phyloP scores from a whole-genome alignment of 1,284 basidiomycete species.

The Ceratobasidium sp. region DNA sequence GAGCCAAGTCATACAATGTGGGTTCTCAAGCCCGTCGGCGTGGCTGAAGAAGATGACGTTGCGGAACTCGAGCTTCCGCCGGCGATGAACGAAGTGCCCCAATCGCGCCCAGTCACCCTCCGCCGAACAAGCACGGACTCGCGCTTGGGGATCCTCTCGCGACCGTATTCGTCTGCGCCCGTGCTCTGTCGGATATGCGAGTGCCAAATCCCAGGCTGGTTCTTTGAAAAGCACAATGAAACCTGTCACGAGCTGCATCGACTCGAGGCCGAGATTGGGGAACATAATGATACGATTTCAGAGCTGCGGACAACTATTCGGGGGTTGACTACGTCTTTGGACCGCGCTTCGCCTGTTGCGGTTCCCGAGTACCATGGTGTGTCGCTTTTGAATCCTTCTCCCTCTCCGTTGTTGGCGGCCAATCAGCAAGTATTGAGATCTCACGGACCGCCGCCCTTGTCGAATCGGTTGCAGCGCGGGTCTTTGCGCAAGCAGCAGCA shows the following conservation, averaged over 20 bases:
- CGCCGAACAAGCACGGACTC: constrained; percentile 44
- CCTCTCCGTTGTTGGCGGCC: constrained; percentile 46
- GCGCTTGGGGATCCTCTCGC: constrained; percentile 59
- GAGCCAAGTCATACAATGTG: constrained; percentile 97
- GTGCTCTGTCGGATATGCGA: constrained; percentile 99
- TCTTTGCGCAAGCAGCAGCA: constrained; percentile 82
- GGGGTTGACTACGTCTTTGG: constrained; percentile 68
- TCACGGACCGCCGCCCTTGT: constrained; percentile 26
- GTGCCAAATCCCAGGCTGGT: constrained; percentile 95
- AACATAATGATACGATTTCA: constrained; percentile 89
- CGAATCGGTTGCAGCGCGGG: constrained; percentile 42
- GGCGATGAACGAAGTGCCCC: constrained; percentile 12
- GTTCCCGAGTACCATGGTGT: constrained; percentile 85
- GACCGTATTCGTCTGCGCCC: constrained; percentile 79
- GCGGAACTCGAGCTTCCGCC: constrained; percentile 59
- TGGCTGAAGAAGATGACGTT: constrained; percentile 67
- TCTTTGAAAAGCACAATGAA: constrained; percentile 99
- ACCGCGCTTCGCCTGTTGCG: constrained; percentile 54
- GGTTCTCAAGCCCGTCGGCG: constrained; percentile 88
- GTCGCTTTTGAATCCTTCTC: constrained; percentile 70
- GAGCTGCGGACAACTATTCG: constrained; percentile 85
- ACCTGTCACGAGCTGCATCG: constrained; percentile 97
- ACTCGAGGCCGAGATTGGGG: constrained; percentile 91
- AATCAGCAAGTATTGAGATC: constrained; percentile 31
- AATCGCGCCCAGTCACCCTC: constrained; percentile 43